A percentile compares a stretch with the other conserved stretches of the same genome.
phyloP scores from a whole-genome alignment of 176 grass and related monocot species.

The Hsuehochloa calcarea region DNA sequence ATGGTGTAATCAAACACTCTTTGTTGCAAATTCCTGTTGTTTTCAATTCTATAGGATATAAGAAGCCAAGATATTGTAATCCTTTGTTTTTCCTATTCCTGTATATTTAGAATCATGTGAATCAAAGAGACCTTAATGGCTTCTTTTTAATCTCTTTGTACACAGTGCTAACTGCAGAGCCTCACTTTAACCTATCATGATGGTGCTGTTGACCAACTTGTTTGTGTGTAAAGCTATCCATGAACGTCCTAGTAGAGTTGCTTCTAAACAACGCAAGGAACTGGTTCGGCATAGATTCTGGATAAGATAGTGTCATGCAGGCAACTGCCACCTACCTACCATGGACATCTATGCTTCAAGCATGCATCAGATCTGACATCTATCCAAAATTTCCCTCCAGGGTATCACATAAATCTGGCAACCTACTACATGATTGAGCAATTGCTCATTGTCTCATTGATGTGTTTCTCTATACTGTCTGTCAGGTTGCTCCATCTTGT shows the following conservation, averaged over 20 bases:
- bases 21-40: no score
- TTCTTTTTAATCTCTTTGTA: not conserved
- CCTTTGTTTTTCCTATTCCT: no score
- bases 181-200: not conserved
- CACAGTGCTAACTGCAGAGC: not conserved
- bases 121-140: not conserved
- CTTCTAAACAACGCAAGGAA: constrained; percentile 14
- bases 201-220: not conserved
- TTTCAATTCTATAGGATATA: no score
- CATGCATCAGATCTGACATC: not conserved
- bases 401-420: not conserved
- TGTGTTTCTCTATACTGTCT: not conserved
- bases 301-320: constrained; percentile 31
- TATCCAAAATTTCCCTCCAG: not conserved
- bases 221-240: not conserved
- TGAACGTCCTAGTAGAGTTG: not conserved
- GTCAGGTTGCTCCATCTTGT: not conserved
- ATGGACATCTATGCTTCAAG: constrained; percentile 18
- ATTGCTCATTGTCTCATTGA: not conserved
- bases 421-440: constrained; percentile 12
- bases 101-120: no score
- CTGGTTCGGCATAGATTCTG: constrained; percentile 19
- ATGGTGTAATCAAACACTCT: no score
- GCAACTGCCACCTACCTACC: not conserved
- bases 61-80: no score